These are phyloP conservation scores for Ceratobasidium sp. DNA, from an alignment of 1,284 basidiomycete genomes.

Conservation along the genomic window DNA sequence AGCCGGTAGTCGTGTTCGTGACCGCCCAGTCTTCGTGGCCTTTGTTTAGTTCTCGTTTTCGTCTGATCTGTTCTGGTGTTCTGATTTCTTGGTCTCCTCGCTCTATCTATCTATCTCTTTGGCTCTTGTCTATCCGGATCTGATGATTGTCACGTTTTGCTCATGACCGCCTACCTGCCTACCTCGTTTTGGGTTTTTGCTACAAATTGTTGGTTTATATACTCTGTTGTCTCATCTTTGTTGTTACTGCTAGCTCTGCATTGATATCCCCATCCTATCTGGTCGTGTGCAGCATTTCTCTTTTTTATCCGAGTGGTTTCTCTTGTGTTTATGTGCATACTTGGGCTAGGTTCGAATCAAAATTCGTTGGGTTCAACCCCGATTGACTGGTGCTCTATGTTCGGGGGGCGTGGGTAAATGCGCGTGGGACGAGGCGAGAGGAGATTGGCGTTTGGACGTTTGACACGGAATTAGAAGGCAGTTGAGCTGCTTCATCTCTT, in stretches of 20 bases:
- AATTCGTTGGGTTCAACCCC: constrained; percentile 26
- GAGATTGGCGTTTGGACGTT: too few relatives aligned
- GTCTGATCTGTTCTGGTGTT: too few relatives aligned
- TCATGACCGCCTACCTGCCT: not conserved
- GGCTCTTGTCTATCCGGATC: not conserved
- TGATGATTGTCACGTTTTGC: not conserved
- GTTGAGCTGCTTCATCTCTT: too few relatives aligned
- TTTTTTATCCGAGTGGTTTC: not conserved
- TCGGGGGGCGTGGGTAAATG: too few relatives aligned
- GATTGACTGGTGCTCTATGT: too few relatives aligned
- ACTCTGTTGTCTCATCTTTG: not conserved
- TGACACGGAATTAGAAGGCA: too few relatives aligned
- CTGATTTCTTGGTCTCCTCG: not conserved
- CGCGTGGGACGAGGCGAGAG: too few relatives aligned
- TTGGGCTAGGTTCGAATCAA: constrained; percentile 6
- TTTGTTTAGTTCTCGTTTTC: too few relatives aligned
- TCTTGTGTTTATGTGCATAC: not conserved
- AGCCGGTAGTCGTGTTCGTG: not conserved
- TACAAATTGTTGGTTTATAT: not conserved
- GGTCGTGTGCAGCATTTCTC: not conserved
- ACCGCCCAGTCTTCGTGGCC: constrained; percentile 16
- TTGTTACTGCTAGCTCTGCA: not conserved
- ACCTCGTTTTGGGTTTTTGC: not conserved
- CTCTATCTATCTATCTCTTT: not conserved
- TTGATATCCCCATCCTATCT: not conserved